These are phyloP conservation scores for Botryotinia calthae DNA, from an alignment of 2,329 filamentous ascomycete species.

Conservation along the genomic window DNA sequence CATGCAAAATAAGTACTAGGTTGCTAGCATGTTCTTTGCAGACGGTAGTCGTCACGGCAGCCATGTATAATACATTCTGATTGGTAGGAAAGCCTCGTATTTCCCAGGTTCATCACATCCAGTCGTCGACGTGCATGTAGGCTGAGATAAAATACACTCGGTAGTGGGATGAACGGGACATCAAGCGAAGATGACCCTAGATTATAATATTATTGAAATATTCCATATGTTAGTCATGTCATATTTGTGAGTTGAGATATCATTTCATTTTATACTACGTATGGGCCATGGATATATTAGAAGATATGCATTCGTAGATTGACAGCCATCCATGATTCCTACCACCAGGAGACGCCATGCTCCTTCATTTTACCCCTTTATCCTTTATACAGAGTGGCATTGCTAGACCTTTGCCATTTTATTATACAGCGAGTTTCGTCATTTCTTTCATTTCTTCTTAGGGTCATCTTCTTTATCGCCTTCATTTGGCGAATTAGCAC, in stretches of 20 bases:
- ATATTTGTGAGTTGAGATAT: conserved; percentile 18
- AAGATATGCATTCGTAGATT: conserved; percentile 2
- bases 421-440: conserved; percentile 15
- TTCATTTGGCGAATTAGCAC: conserved; percentile 8
- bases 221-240: background rate
- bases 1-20: background rate
- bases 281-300: conserved; percentile 1
- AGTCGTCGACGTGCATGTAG: background rate
- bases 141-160: background rate
- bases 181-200: background rate
- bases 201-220: background rate
- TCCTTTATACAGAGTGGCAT: conserved; percentile 15
- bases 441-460: conserved; percentile 16
- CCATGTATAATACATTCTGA: background rate
- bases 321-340: conserved; percentile 14
- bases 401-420: background rate
- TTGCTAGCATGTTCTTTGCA: background rate
- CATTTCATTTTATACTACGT: conserved; percentile 19
- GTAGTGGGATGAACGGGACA: background rate
- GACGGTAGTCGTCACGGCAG: conserved; percentile 9
- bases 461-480: conserved; percentile 22
- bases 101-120: background rate
- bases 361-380: conserved; percentile 6
- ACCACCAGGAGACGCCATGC: conserved; percentile 16
- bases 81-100: conserved; percentile 2